phyloP scores from a whole-genome alignment of 768 basidiomycete species.

The Exsudoporus frostii region DNA sequence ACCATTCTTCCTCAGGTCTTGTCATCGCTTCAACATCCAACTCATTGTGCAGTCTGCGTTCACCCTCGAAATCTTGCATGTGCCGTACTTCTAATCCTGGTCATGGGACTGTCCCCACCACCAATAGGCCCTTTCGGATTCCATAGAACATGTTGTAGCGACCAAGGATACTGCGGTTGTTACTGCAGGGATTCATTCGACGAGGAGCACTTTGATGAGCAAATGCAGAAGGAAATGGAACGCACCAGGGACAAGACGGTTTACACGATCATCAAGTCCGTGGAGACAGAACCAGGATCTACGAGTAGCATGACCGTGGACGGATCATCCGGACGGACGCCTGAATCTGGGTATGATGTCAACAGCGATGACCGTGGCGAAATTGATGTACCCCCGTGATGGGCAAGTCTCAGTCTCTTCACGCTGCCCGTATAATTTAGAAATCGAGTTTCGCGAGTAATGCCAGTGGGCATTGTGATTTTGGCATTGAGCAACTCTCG shows the following conservation, averaged over 20 bases:
- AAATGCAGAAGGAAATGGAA: slow-evolving; percentile 16
- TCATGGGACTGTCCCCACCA: background rate
- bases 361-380: background rate
- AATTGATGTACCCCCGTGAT: background rate
- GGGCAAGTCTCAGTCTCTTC: background rate
- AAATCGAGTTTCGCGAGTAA: background rate
- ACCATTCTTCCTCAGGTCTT: slow-evolving; percentile 3
- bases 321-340: background rate
- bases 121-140: slow-evolving; percentile 7
- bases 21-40: slow-evolving; percentile 5
- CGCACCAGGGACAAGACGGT: slow-evolving; percentile 16
- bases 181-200: slow-evolving; percentile 18
- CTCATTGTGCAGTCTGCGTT: slow-evolving; percentile 15
- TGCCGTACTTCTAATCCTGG: background rate
- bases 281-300: slow-evolving; percentile 9
- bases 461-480: background rate
- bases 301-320: slow-evolving; percentile 1
- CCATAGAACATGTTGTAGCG: slow-evolving; percentile 9
- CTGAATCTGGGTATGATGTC: background rate
- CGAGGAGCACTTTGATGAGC: slow-evolving; percentile 18
- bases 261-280: slow-evolving; percentile 2
- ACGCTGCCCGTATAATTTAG: background rate
- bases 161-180: slow-evolving; percentile 18
- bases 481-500: background rate
- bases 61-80: background rate